Evolutionary conservation across 257 asterid species (phyloP), one percentile per base, ranked within the genome.

Genomic region (Scutellaria baicalensis): DNA sequence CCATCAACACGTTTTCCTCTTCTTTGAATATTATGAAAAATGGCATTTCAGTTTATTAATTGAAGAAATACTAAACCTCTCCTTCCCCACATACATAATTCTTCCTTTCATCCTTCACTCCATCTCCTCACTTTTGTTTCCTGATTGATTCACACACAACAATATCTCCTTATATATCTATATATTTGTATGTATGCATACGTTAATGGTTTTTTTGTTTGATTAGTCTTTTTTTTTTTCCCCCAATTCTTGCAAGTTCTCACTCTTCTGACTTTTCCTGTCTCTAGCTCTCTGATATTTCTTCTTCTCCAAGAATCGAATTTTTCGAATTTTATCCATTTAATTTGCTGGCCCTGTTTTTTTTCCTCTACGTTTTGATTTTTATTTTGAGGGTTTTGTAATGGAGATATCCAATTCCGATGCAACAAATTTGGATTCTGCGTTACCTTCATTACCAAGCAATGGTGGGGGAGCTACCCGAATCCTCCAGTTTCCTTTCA

Each of bases 361-460:
- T 3, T 44, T 39, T 0, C 64, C 21, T 42, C 12, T 3, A 45
- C 21, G 65, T 27, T 38, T 44, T 39, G 0, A 31, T 44, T 64
- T 57, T 48, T 63, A 47, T 11, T 47, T 43, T 16, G 18, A 8
- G 56, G 27, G 66, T 40, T 56, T 47, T 31, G 18, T 21, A 9
- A 87, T 91, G 96, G 96, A 91, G 51, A 62, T 83, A 36, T 78
- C 91, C 8, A 73, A 63, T 75, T 74, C 79, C 12, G 82, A 83
- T 50, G 80, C 74, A 12, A 14, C 77, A 44, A 82, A 64, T 79
- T 45, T 45, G 68, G 83, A 70, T 36, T 80, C 75, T 8, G 70
- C 81, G 13, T 54, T 77, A 44, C 79, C 77, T 12, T 47, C 82
- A 6, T 74, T 81, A 8, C 67, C 90, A 10, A 67, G 77, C 66